These are phyloP conservation scores for Persicaria maculosa DNA, from an alignment of 148 eudicot genomes.

Conservation along the genomic window DNA sequence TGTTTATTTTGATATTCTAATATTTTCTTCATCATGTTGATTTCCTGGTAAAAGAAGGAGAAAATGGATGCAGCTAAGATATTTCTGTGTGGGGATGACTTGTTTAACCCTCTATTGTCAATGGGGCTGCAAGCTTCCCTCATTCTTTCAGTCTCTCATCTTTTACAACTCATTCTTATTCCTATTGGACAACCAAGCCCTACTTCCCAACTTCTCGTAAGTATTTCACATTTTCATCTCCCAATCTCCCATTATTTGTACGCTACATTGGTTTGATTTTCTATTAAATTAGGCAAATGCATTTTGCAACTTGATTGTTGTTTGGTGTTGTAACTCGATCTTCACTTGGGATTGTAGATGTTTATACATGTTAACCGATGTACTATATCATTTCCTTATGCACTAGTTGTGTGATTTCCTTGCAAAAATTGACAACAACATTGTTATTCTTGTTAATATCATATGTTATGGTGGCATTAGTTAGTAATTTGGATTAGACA, in stretches of 20 bases:
- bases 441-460: too few relatives aligned
- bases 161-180: conserved; percentile 59
- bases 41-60: neutral
- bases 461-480: too few relatives aligned
- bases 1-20: neutral
- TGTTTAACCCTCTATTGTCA: conserved; percentile 68
- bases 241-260: neutral
- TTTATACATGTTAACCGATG: neutral
- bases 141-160: conserved; percentile 67
- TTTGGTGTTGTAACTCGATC: neutral
- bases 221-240: conserved; percentile 25
- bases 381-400: neutral
- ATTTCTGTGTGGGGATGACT: conserved; percentile 39
- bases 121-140: conserved; percentile 65
- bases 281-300: neutral
- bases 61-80: conserved; percentile 43
- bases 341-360: neutral
- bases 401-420: too few relatives aligned
- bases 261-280: neutral
- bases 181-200: conserved; percentile 80
- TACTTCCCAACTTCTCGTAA: conserved; percentile 80
- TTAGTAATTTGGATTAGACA: too few relatives aligned
- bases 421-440: too few relatives aligned
- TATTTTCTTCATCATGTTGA: neutral
- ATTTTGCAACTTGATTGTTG: neutral